A percentile compares a stretch with the other conserved stretches of the same genome.
These are phyloP conservation scores for Pseudogymnoascus sp. DNA, from an alignment of 2,329 filamentous ascomycete genomes.

Conservation along the genomic window DNA sequence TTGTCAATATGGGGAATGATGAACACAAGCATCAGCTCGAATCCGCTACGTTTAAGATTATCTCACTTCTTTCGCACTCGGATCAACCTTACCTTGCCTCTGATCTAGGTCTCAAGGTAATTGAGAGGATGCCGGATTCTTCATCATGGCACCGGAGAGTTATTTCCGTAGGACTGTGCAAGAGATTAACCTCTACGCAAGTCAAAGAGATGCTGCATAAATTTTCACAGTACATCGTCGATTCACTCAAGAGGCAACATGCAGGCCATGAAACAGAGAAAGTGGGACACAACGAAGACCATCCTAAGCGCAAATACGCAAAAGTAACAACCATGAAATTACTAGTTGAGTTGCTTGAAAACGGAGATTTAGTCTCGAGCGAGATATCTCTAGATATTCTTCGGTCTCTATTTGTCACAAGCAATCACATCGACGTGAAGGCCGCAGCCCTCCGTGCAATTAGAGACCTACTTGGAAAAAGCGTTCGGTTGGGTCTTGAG, in stretches of 20 bases:
- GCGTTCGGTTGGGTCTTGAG: background rate
- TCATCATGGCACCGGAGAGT: background rate
- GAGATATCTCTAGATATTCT: background rate
- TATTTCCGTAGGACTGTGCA: background rate
- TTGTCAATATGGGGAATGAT: background rate
- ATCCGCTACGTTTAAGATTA: background rate
- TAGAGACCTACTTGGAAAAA: background rate
- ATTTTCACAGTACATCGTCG: background rate
- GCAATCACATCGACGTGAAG: conserved; percentile 2
- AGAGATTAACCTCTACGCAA: background rate
- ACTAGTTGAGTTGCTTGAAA: background rate
- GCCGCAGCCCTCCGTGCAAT: background rate
- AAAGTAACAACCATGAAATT: background rate
- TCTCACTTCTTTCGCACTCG: background rate
- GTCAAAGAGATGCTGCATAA: background rate
- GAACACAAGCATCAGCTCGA: background rate
- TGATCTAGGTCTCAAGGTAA: background rate
- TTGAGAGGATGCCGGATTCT: background rate
- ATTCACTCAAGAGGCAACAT: background rate
- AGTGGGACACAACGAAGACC: no score
- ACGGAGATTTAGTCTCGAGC: background rate
- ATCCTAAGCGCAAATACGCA: background rate
- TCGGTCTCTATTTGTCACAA: background rate
- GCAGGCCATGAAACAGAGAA: background rate
- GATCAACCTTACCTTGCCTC: background rate